Conservation (phyloP, 768 basidiomycete genomes). For the Trichaptum fuscoviolaceum region DNA sequence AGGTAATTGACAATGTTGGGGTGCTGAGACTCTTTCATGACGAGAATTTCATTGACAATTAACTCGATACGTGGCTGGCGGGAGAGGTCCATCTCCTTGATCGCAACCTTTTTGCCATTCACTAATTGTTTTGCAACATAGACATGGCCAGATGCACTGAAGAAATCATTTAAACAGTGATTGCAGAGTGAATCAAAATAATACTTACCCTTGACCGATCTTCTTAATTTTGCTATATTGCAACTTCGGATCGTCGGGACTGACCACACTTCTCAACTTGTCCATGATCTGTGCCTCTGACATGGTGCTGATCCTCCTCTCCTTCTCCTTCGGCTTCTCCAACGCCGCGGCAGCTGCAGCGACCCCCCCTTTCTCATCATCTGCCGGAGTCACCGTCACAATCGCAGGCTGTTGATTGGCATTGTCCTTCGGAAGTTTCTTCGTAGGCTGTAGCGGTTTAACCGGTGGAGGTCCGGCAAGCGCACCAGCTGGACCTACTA, state of each 20-base stretch:
- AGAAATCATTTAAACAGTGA: slow-evolving; percentile 12
- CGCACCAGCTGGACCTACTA: slow-evolving; percentile 42
- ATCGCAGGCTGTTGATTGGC: slow-evolving; percentile 31
- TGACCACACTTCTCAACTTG: slow-evolving; percentile 86
- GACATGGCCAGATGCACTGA: slow-evolving; percentile 93
- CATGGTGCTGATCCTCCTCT: slow-evolving; percentile 94
- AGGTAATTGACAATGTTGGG: slow-evolving; percentile 97
- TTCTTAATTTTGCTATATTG: slow-evolving; percentile 98
- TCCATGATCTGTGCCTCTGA: slow-evolving; percentile 98
- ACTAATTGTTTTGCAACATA: slow-evolving; percentile 91
- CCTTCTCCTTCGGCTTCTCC: slow-evolving; percentile 52
- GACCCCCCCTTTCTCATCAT: slow-evolving; percentile 47
- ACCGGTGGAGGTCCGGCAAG: slow-evolving; percentile 54
- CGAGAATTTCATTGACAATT: slow-evolving; percentile 96
- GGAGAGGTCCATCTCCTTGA: slow-evolving; percentile 97
- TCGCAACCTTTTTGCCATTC: slow-evolving; percentile 82
- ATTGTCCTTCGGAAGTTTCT: slow-evolving; percentile 42
- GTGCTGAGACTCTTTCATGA: slow-evolving; percentile 98
- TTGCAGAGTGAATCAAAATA: slow-evolving; percentile 8
- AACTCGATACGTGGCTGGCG: slow-evolving; percentile 96
- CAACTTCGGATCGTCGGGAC: slow-evolving; percentile 78
- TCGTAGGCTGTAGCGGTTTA: slow-evolving; percentile 69
- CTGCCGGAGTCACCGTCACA: slow-evolving; percentile 42
- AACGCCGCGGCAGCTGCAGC: slow-evolving; percentile 70
- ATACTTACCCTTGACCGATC: slow-evolving; percentile 91